Evolutionary conservation across 2,329 filamentous ascomycete genomes (phyloP).

Genomic region (Colletotrichum truncatum): DNA sequence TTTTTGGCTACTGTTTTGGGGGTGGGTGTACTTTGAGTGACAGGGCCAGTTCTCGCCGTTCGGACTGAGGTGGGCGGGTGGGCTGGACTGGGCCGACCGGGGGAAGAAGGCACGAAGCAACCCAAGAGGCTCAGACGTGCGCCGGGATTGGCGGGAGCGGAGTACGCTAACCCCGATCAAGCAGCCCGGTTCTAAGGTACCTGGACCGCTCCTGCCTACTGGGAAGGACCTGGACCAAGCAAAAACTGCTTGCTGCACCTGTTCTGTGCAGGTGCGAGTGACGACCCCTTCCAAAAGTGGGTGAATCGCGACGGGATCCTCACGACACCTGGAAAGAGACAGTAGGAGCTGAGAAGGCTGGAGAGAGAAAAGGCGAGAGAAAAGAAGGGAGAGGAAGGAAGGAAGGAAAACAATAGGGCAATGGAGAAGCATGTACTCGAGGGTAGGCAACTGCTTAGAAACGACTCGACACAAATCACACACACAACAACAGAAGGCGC

Average conservation of each 20-base stretch:
- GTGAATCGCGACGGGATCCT: constrained; percentile 14
- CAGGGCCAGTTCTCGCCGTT: background rate
- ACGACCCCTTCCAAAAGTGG: constrained; percentile 10
- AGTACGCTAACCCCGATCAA: constrained; percentile 1
- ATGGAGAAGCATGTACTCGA: too few relatives aligned
- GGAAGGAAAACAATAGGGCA: background rate
- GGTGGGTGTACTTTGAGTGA: background rate
- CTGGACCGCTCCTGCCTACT: constrained; percentile 2
- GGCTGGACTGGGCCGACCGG: constrained; percentile 8
- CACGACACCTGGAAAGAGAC: background rate
- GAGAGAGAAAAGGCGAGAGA: background rate
- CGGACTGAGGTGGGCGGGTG: constrained; percentile 15
- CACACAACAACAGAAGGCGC: background rate
- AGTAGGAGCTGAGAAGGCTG: background rate
- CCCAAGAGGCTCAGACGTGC: constrained; percentile 30
- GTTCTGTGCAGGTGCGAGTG: background rate
- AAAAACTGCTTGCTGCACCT: background rate
- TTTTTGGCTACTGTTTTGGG: background rate
- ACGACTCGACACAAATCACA: background rate
- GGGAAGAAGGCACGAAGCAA: constrained; percentile 24
- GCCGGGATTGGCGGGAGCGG: constrained; percentile 28
- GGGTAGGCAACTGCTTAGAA: background rate
- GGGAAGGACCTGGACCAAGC: constrained; percentile 15
- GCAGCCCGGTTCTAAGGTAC: constrained; percentile 7
- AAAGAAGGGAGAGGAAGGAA: background rate